phyloP scores from a whole-genome alignment of 1,284 basidiomycete genomes.

The Pascua sp. region DNA sequence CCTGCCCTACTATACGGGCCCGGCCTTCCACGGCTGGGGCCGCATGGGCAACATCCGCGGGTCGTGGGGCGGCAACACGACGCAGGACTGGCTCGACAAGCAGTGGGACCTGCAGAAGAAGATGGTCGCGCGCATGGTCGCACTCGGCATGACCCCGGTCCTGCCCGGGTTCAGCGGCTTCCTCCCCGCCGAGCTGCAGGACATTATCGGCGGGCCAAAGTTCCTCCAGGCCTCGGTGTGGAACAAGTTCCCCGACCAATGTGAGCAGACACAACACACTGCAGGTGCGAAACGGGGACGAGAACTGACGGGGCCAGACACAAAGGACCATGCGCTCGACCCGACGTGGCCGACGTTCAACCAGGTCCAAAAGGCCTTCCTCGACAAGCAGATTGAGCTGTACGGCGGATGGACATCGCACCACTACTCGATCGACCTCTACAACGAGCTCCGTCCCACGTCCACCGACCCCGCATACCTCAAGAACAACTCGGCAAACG shows the following conservation, averaged over 20 bases:
- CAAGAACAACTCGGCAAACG: constrained; percentile 42
- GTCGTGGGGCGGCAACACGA: constrained; percentile 49
- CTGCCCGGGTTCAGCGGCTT: constrained; percentile 54
- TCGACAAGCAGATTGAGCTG: constrained; percentile 50
- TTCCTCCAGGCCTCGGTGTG: constrained; percentile 33
- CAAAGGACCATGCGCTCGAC: constrained; percentile 52
- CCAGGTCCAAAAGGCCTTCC: constrained; percentile 50
- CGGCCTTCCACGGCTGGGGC: constrained; percentile 54
- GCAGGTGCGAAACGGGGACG: constrained; percentile 13
- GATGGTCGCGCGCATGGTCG: constrained; percentile 51
- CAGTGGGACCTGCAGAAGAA: constrained; percentile 51
- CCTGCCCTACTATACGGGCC: constrained; percentile 47
- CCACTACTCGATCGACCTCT: constrained; percentile 54
- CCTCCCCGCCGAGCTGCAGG: constrained; percentile 47
- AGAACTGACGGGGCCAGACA: constrained; percentile 19
- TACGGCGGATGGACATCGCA: constrained; percentile 51
- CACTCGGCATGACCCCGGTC: constrained; percentile 54
- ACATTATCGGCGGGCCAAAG: constrained; percentile 48
- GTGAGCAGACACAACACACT: constrained; percentile 33
- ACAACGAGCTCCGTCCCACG: constrained; percentile 53
- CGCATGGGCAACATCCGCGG: constrained; percentile 53
- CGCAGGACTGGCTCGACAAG: constrained; percentile 50
- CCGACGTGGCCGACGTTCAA: constrained; percentile 51
- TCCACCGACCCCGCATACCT: constrained; percentile 50
- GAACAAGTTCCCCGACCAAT: constrained; percentile 6